Conservation (phyloP, 148 eudicot species). For the Rhododendron ferrugineum region DNA sequence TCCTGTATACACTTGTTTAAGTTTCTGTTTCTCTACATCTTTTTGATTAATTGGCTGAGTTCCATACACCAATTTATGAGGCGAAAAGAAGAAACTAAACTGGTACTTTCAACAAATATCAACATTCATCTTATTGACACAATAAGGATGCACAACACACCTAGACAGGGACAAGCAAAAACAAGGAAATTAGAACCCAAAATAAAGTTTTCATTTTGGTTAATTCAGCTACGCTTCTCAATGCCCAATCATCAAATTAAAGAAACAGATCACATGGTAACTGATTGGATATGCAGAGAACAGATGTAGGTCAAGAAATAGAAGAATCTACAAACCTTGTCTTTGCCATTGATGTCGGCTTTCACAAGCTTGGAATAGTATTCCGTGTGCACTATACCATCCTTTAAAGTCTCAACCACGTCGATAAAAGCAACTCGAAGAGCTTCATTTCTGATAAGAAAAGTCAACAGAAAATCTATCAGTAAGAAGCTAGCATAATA, state of each 20-base stretch:
- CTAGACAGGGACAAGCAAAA: neutral
- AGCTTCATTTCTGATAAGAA: slow-evolving; percentile 68
- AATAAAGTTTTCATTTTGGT: neutral
- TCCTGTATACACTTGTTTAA: neutral
- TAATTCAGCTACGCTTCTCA: neutral
- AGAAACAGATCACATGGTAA: neutral
- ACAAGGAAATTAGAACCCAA: neutral
- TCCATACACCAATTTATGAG: neutral
- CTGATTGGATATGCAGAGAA: neutral
- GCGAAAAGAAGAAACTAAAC: neutral
- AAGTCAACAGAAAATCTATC: neutral
- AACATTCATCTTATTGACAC: neutral
- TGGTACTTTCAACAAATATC: neutral
- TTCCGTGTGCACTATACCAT: slow-evolving; percentile 75
- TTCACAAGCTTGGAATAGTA: slow-evolving; percentile 91
- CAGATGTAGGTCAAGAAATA: neutral
- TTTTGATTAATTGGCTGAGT: neutral
- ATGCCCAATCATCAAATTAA: neutral
- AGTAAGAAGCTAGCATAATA: neutral
- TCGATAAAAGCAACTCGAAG: slow-evolving; percentile 95
- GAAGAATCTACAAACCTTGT: slow-evolving; percentile 45
- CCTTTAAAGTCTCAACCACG: slow-evolving; percentile 73
- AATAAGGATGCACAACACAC: neutral
- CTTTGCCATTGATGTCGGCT: slow-evolving; percentile 90
- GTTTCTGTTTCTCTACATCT: neutral